Evolutionary conservation across 108 stramenopile genomes (phyloP).

Genomic region (Asterionellopsis glacialis): DNA sequence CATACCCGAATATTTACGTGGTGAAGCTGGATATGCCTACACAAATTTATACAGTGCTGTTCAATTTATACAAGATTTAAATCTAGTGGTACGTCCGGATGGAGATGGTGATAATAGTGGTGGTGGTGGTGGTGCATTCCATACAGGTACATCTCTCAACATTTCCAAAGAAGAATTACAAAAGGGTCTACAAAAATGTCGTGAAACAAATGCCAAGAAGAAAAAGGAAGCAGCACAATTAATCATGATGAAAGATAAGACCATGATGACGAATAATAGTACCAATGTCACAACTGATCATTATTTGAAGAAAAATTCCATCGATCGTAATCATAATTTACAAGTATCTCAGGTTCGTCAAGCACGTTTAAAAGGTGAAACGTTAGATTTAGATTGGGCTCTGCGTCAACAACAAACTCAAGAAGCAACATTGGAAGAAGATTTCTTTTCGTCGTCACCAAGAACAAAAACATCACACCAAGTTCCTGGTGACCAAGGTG

Average conservation of each 20-base stretch:
- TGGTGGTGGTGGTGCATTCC: no score
- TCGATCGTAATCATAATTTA: no score
- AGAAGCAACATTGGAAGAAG: not conserved
- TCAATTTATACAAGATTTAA: constrained; percentile 72
- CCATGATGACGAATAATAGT: constrained; percentile 5
- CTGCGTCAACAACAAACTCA: constrained; percentile 8
- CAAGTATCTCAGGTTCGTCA: constrained; percentile 48
- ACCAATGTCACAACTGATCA: constrained; percentile 8
- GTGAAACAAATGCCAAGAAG: constrained; percentile 6
- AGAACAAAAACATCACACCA: not conserved
- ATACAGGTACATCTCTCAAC: constrained; percentile 28
- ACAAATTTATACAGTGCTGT: constrained; percentile 82
- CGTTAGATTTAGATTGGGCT: constrained; percentile 69
- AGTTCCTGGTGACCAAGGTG: no score
- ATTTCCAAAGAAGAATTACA: constrained; percentile 58
- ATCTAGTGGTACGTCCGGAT: constrained; percentile 8
- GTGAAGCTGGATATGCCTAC: constrained; percentile 82
- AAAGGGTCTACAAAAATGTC: constrained; percentile 46
- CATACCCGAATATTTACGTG: constrained; percentile 47
- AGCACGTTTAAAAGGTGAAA: constrained; percentile 57
- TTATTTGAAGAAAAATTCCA: no score
- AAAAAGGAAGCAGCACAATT: constrained; percentile 8
- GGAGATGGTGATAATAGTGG: not conserved
- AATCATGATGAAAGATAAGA: no score
- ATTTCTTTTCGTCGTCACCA: not conserved